These are phyloP conservation scores for Sporisorium graminicola DNA, from an alignment of 1,284 basidiomycete species.

Conservation along the genomic window DNA sequence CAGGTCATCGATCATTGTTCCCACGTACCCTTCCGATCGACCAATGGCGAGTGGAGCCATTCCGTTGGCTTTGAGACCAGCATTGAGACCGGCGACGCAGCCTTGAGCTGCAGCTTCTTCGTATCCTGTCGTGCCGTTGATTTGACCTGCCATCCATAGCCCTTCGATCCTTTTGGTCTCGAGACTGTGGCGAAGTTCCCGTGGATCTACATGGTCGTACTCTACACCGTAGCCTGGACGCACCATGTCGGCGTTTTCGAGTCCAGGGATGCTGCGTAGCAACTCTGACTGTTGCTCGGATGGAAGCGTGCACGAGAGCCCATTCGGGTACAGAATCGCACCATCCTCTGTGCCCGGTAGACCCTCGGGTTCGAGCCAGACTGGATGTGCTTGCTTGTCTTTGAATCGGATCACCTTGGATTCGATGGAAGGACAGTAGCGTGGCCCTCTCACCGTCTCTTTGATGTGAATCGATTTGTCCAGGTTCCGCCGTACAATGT, in stretches of 20 bases:
- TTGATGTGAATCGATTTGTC: conserved; percentile 85
- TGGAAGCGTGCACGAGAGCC: conserved; percentile 86
- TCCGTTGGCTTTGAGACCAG: conserved; percentile 78
- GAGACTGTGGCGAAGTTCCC: conserved; percentile 81
- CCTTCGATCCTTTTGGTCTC: conserved; percentile 83
- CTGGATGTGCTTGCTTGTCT: conserved; percentile 77
- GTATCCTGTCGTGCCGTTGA: conserved; percentile 82
- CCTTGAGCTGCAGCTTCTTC: conserved; percentile 92
- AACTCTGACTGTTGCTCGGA: conserved; percentile 83
- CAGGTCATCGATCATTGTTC: conserved; percentile 91
- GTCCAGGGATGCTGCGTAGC: conserved; percentile 83
- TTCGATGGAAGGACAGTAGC: conserved; percentile 91
- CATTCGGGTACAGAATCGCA: conserved; percentile 89
- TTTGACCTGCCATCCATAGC: conserved; percentile 56
- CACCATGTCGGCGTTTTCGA: conserved; percentile 85
- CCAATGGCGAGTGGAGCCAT: conserved; percentile 77
- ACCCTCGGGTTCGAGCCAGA: conserved; percentile 92
- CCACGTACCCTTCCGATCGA: conserved; percentile 84
- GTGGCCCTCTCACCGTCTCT: conserved; percentile 88
- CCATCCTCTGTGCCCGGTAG: conserved; percentile 79
- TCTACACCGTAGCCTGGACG: conserved; percentile 90
- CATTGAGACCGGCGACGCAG: conserved; percentile 85
- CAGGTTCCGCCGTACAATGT: conserved; percentile 76
- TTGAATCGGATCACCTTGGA: conserved; percentile 85
- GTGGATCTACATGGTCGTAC: conserved; percentile 89